Percentiles rank a stretch among this genome's conserved stretches.
These are phyloP conservation scores for Aspergillus conjunctus DNA, from an alignment of 495 filamentous ascomycete genomes.

Conservation along the genomic window DNA sequence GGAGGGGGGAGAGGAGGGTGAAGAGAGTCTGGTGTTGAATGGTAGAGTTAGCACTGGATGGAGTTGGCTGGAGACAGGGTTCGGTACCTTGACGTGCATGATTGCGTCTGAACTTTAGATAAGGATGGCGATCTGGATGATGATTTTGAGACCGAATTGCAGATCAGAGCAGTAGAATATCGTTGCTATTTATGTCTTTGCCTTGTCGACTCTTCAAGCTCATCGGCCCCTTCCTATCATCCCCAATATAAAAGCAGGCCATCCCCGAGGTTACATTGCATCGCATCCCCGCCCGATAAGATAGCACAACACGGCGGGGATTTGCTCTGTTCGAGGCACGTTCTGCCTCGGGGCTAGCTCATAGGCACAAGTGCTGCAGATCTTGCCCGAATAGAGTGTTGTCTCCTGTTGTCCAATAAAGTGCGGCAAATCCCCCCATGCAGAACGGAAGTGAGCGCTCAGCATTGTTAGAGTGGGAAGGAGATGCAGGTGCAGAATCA, in stretches of 20 bases:
- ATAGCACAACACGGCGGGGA: no score
- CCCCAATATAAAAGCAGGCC: constrained; percentile 6
- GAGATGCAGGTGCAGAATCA: no score
- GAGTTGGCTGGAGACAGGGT: neutral
- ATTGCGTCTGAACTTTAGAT: neutral
- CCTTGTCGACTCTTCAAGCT: neutral
- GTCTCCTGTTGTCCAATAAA: no score
- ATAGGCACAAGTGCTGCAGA: no score
- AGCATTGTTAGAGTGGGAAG: no score
- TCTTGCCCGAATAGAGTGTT: no score
- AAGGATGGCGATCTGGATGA: neutral
- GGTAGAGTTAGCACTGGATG: no score
- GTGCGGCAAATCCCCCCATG: no score
- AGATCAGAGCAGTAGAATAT: neutral
- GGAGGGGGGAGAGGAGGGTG: constrained; percentile 25
- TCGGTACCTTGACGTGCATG: constrained; percentile 9
- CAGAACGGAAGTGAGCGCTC: no score
- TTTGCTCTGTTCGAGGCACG: no score
- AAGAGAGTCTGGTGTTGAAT: neutral
- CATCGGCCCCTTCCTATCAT: neutral
- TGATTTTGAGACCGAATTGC: no score
- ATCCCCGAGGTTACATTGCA: constrained; percentile 6
- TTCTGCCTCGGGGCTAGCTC: no score
- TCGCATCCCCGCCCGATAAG: constrained; percentile 1
- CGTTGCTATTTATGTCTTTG: neutral